phyloP scores from a whole-genome alignment of 2,329 filamentous ascomycete species.

The Beauveria asiatica region DNA sequence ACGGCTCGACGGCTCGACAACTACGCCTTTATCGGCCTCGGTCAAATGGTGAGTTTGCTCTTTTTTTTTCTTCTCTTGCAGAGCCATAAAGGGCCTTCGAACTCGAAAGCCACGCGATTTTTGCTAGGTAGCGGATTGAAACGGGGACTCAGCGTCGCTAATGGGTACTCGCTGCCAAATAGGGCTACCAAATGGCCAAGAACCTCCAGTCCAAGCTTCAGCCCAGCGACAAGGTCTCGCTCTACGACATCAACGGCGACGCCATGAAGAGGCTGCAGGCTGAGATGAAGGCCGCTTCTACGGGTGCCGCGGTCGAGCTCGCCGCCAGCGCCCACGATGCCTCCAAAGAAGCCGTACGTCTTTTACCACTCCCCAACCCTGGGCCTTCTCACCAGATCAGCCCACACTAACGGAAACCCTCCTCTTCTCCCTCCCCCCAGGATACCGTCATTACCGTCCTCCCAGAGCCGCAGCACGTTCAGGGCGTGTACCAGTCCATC shows the following conservation, averaged over 20 bases:
- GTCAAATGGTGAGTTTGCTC: slow-evolving; percentile 45
- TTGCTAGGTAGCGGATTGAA: too few species aligned
- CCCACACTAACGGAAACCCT: slow-evolving; percentile 6
- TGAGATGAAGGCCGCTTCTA: slow-evolving; percentile 36
- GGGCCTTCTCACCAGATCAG: neutral
- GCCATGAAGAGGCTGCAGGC: slow-evolving; percentile 37
- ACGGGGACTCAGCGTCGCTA: neutral
- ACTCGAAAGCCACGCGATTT: too few species aligned
- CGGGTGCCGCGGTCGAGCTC: slow-evolving; percentile 39
- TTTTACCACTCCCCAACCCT: neutral
- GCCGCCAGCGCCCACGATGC: slow-evolving; percentile 39
- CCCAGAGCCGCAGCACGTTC: slow-evolving; percentile 82
- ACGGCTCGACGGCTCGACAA: slow-evolving; percentile 39
- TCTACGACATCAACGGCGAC: slow-evolving; percentile 49
- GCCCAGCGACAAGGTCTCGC: slow-evolving; percentile 39
- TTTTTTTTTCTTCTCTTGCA: neutral
- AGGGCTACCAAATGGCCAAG: slow-evolving; percentile 57
- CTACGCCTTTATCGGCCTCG: slow-evolving; percentile 52
- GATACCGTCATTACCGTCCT: slow-evolving; percentile 82
- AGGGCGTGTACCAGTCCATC: slow-evolving; percentile 71
- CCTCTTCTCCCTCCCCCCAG: slow-evolving; percentile 34
- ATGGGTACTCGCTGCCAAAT: slow-evolving; percentile 4
- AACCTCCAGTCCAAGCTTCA: slow-evolving; percentile 50
- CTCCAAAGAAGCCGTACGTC: slow-evolving; percentile 43
- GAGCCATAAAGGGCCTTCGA: too few species aligned